Evolutionary conservation across 2,329 filamentous ascomycete genomes (phyloP), one percentile per base, ranked within the genome.

Genomic region (Fusarium miscanthi): DNA sequence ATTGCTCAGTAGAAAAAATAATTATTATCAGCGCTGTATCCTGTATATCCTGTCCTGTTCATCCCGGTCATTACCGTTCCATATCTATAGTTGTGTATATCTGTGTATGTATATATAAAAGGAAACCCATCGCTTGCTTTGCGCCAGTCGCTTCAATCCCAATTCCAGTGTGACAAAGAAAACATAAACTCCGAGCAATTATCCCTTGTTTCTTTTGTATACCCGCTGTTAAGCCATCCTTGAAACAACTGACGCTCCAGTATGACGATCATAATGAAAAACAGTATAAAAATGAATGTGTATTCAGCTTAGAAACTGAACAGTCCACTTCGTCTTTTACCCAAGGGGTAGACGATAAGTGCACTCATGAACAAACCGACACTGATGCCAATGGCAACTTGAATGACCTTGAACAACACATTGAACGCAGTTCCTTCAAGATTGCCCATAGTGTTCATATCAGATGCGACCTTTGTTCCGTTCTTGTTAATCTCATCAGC

Each of bases 311-410:
- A 88, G 66, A 88, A 88, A 61, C 85, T 87, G 72, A 88, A 89
- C 52, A 90, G 71, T 5, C 87, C 88, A 70, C 88, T 89, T 62
- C 88, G 82, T 70, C 86, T 83, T 80, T 90, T 90, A 17, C 88
- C 88, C 38, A 89, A 78, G 0, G 87, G 87, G 74, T 89, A 89
- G 19, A 89, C 84, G 61, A 89, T 82, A 49, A 89, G 76, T 11
- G 87, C 87, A 59, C 87, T 88, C 75, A 89, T 81, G 66, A 87
- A 89, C 31, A 91, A 74, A 17, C 89, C 89, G 5, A 90, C 88
- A n/a, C 87, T 89, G 65, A 90, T 88, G 40, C 88, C 88, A 61
- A 90, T 89, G 10, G 88, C 87, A 4, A 90, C 86, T 76, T 91
- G 88, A 25, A 91, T 86, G 59, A 90, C 88, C 65, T 86, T 88